A percentile compares a stretch with the other conserved stretches of the same genome.
These are phyloP conservation scores for Aspergillus asperescens DNA, from an alignment of 495 filamentous ascomycete genomes.

Conservation along the genomic window DNA sequence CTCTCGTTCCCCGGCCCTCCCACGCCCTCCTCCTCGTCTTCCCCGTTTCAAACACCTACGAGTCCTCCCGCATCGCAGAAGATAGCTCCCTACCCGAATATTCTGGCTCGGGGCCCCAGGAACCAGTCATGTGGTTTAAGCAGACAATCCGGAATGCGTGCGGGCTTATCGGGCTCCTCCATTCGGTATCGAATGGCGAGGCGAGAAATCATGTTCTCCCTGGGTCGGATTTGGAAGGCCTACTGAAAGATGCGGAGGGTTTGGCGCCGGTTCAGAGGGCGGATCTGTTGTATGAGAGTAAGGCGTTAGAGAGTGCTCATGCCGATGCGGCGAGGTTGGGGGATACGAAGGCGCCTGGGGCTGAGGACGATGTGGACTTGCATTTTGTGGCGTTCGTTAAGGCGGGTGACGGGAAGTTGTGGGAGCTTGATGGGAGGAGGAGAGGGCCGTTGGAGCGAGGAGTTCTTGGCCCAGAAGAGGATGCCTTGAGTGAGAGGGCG, in stretches of 20 bases:
- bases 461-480: constrained; percentile 49
- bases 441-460: constrained; percentile 65
- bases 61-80: constrained; percentile 58
- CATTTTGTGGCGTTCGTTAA: constrained; percentile 88
- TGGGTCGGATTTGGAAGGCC: constrained; percentile 41
- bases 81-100: constrained; percentile 53
- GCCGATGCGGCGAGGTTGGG: constrained; percentile 63
- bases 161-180: constrained; percentile 76
- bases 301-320: constrained; percentile 67
- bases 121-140: constrained; percentile 80
- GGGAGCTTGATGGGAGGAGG: constrained; percentile 79
- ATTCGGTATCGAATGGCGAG: constrained; percentile 63
- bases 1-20: constrained; percentile 77
- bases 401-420: constrained; percentile 61
- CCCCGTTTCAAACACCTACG: constrained; percentile 67
- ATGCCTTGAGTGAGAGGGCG: constrained; percentile 64
- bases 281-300: constrained; percentile 65
- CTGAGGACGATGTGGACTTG: constrained; percentile 62
- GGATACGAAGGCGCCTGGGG: constrained; percentile 65
- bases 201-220: constrained; percentile 39
- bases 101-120: constrained; percentile 42
- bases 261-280: constrained; percentile 53
- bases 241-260: constrained; percentile 43
- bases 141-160: constrained; percentile 88
- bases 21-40: constrained; percentile 81